Percentiles rank a stretch among this genome's conserved stretches.
Conservation (phyloP, 202 grass and related monocot genomes). For the Bolboschoenoplectus hybrid region DNA sequence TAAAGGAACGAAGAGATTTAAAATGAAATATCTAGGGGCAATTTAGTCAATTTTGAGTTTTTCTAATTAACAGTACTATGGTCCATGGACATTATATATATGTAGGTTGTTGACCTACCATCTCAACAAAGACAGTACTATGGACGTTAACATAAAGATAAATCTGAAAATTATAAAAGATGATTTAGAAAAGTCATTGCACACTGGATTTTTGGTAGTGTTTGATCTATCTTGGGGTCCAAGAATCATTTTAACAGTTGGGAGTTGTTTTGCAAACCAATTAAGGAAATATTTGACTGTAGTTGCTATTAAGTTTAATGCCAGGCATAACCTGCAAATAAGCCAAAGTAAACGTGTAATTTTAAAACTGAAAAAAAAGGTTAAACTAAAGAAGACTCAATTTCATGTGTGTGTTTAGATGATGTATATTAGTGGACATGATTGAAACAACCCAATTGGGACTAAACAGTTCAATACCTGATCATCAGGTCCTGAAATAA, state of each 20-base stretch:
- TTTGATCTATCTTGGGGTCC: neutral
- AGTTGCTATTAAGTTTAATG: neutral
- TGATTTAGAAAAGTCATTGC: slow-evolving; percentile 22
- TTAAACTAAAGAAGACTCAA: neutral
- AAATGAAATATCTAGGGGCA: neutral
- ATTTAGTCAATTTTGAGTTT: slow-evolving; percentile 3
- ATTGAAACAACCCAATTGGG: neutral
- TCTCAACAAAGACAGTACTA: neutral
- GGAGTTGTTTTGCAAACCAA: neutral
- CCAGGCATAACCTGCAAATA: neutral
- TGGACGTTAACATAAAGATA: neutral
- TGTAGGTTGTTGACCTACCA: no score
- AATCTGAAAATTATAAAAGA: slow-evolving; percentile 13
- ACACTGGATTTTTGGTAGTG: neutral
- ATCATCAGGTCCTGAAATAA: neutral
- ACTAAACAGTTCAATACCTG: neutral
- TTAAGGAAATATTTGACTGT: slow-evolving; percentile 7
- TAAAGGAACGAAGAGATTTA: neutral
- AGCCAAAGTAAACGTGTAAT: neutral
- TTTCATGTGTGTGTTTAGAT: neutral
- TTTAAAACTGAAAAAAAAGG: neutral
- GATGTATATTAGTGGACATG: neutral
- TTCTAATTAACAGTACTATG: neutral
- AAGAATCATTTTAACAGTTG: slow-evolving; percentile 8
- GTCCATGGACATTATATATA: no score